Evolutionary conservation across 306 rosid genomes (phyloP).

Genomic region (Acmispon strigosus): DNA sequence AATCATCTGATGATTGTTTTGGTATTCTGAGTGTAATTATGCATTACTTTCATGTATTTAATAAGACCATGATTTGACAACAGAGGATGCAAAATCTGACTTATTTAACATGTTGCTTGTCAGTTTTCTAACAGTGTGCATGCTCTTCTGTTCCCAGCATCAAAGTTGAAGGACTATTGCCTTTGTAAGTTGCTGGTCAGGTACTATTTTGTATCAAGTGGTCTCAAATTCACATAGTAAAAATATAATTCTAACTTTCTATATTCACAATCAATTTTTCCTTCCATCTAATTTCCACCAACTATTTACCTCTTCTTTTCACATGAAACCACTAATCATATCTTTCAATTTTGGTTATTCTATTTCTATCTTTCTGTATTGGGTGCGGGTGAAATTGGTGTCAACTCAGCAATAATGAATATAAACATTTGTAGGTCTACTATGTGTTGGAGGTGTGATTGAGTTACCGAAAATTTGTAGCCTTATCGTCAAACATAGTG

Average conservation of each 20-base stretch:
- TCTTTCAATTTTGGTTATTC: too few species aligned
- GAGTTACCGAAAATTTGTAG: neutral
- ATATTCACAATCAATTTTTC: too few species aligned
- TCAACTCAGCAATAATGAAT: too few species aligned
- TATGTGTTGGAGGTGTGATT: too few species aligned
- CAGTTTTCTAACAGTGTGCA: too few species aligned
- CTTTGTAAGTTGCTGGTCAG: neutral
- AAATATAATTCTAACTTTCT: too few species aligned
- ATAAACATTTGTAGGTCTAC: too few species aligned
- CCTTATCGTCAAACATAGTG: constrained; percentile 13
- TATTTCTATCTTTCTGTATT: too few species aligned
- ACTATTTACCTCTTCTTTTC: too few species aligned
- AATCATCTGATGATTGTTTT: neutral
- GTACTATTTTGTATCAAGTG: neutral
- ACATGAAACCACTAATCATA: too few species aligned
- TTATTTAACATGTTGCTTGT: neutral
- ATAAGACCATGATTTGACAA: neutral
- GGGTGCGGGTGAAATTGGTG: too few species aligned
- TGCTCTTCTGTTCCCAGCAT: neutral
- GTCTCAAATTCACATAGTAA: neutral
- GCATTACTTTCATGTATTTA: neutral
- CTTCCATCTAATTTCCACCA: too few species aligned
- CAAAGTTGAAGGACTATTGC: neutral
- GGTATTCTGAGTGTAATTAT: neutral
- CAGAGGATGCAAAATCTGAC: neutral